Evolutionary conservation across 2,329 filamentous ascomycete species (phyloP), one percentile per base, ranked within the genome.

Genomic region (Fusarium pseudonygamai): DNA sequence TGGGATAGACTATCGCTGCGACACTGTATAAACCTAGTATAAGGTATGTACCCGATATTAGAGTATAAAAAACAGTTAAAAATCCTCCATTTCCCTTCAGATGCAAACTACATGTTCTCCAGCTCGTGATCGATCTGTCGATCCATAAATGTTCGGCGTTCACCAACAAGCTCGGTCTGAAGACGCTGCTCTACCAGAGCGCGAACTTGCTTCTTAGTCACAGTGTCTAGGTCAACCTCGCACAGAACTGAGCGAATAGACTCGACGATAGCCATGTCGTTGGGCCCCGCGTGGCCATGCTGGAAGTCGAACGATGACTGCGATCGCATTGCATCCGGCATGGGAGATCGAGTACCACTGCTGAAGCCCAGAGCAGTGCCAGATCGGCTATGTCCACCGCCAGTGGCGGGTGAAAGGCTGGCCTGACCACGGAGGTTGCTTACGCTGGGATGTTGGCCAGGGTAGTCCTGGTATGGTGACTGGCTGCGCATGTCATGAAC

Each of bases 141-240:
- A 84, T 98, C 96, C 85, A 98, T 90, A 84, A 97, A 98, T 22
- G 91, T 91, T 80, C 93, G 91, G 82, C 94, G 92, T 83, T 98
- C 95, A 28, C 95, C 95, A 1, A 89, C 87, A 65, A 98, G 87
- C 81, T 97, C 95, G 9, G 93, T 96, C 85, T 98, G 96, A 71
- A 99, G 84, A 78, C 95, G 90, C 85, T 98, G 95, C 85, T 99
- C 96, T 18, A 97, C 95, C 49, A 98, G 88, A 7, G 93, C 95
- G 57, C 93, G 89, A 64, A 96, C 92, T 84, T 98, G 96, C 86
- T 99, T 99, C 91, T 98, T 99, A 12, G 96, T 99, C 53, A 98
- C 94, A n/a, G 89, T 96, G 81, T 99, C 96, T 46, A 99, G 87
- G 82, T 99, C 96, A 2, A 98, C 95, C 78, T 98, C 96, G 22